Evolutionary conservation across 768 basidiomycete genomes (phyloP).

Genomic region (Rhodotorula paludigena): DNA sequence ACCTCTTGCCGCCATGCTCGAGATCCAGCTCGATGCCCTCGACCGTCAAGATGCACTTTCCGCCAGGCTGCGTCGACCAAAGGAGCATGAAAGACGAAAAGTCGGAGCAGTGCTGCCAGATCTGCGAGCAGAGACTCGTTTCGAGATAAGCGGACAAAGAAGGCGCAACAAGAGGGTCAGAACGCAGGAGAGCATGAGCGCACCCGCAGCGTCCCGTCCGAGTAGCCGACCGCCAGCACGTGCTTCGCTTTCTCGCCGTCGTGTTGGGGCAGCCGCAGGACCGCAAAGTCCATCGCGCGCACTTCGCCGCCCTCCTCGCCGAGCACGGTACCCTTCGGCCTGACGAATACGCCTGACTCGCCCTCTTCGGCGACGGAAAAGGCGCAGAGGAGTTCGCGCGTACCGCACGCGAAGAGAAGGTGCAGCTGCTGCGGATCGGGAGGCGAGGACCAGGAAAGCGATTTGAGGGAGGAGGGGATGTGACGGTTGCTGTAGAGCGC

Average conservation of each 20-base stretch:
- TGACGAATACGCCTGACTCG: slow-evolving; percentile 1
- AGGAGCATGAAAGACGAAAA: neutral
- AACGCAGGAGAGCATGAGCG: no score
- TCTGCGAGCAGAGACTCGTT: neutral
- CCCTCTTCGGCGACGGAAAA: neutral
- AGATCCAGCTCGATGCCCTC: neutral
- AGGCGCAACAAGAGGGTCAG: neutral
- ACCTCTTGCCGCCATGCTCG: neutral
- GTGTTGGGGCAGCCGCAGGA: neutral
- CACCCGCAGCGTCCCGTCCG: slow-evolving; percentile 10
- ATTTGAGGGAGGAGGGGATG: slow-evolving; percentile 20
- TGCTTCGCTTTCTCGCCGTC: neutral
- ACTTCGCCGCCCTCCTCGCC: slow-evolving; percentile 22
- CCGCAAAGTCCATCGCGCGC: slow-evolving; percentile 21
- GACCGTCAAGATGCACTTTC: slow-evolving; percentile 13
- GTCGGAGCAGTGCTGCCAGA: neutral
- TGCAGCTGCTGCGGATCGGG: no score
- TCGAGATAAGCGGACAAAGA: neutral
- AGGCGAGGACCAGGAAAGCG: slow-evolving; percentile 4
- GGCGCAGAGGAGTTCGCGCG: slow-evolving; percentile 10
- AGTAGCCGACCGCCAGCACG: slow-evolving; percentile 3
- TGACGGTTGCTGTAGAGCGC: slow-evolving; percentile 4
- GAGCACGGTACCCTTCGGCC: neutral
- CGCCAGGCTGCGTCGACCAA: neutral
- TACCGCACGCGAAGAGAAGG: slow-evolving; percentile 14